A percentile compares a stretch with the other conserved stretches of the same genome.
Conservation (phyloP, 169 alveolate genomes). For the Plasmodium berghei region DNA sequence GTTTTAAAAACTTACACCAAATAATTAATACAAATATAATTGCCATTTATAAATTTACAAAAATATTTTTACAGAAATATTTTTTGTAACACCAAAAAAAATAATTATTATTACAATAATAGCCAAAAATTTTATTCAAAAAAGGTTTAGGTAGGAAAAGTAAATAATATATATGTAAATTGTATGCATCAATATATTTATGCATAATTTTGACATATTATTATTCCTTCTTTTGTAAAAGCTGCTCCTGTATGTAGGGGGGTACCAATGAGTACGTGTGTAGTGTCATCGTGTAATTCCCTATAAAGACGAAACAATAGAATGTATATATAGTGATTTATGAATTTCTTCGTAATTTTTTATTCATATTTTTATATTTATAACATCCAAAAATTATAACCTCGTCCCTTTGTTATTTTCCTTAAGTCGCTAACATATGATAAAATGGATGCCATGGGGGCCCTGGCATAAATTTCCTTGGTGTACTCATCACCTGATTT, state of each 20-base stretch:
- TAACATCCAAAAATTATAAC: slow-evolving; percentile 30
- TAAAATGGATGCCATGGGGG: slow-evolving; percentile 75
- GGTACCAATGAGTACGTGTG: slow-evolving; percentile 73
- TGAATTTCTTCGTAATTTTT: neutral
- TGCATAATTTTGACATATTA: too few relatives aligned
- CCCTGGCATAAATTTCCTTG: slow-evolving; percentile 67
- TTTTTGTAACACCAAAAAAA: slow-evolving; percentile 19
- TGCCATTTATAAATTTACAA: too few relatives aligned
- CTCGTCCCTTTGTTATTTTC: slow-evolving; percentile 77
- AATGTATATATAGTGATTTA: neutral
- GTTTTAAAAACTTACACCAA: too few relatives aligned
- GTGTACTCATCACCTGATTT: slow-evolving; percentile 69
- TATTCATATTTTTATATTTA: neutral
- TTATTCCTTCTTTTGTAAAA: slow-evolving; percentile 66
- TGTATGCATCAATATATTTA: too few relatives aligned
- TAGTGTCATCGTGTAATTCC: slow-evolving; percentile 74
- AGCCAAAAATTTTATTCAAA: slow-evolving; percentile 18
- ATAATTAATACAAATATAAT: too few relatives aligned
- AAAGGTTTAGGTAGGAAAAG: neutral
- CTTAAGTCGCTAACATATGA: slow-evolving; percentile 74
- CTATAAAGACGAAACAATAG: slow-evolving; percentile 25
- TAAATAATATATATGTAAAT: neutral
- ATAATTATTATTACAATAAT: neutral
- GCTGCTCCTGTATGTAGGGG: slow-evolving; percentile 69
- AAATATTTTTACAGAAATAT: too few relatives aligned